Percentiles rank a stretch among this genome's conserved stretches.
phyloP scores from a whole-genome alignment of 2,329 filamentous ascomycete genomes.

The Phoma sp. region DNA sequence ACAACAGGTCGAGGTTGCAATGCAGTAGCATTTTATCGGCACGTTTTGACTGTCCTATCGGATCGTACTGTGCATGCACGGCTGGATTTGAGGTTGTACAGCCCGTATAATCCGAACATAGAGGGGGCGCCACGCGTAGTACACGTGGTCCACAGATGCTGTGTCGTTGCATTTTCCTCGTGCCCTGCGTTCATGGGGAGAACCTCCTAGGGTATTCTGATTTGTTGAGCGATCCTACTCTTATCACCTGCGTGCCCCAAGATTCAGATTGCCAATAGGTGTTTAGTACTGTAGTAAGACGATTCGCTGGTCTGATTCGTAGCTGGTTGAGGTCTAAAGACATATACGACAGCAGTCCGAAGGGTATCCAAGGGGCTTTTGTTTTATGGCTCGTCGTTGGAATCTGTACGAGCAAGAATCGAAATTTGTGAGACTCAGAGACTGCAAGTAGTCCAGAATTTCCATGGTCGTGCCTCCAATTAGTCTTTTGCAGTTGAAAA shows the following conservation, averaged over 20 bases:
- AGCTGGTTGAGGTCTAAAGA: conserved; percentile 16
- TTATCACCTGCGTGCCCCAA: neutral
- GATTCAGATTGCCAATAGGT: conserved; percentile 5
- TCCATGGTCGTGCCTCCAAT: no score
- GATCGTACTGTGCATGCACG: neutral
- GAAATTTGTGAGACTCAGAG: no score
- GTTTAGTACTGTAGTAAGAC: conserved; percentile 5
- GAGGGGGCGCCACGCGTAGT: neutral
- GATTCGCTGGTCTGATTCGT: neutral
- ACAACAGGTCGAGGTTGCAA: neutral
- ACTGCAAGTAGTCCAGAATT: no score
- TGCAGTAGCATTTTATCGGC: neutral
- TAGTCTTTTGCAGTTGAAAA: no score
- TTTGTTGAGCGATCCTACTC: neutral
- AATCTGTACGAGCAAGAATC: no score
- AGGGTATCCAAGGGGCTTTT: no score
- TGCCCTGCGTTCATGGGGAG: neutral
- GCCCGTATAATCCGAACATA: neutral
- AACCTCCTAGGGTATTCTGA: neutral
- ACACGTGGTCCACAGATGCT: neutral
- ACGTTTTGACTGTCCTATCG: neutral
- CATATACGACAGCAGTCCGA: neutral
- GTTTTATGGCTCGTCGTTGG: no score
- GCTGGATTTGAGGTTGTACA: neutral
- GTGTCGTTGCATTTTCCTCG: neutral